phyloP scores from a whole-genome alignment of 495 filamentous ascomycete species.

The Aspergillus ostianus region DNA sequence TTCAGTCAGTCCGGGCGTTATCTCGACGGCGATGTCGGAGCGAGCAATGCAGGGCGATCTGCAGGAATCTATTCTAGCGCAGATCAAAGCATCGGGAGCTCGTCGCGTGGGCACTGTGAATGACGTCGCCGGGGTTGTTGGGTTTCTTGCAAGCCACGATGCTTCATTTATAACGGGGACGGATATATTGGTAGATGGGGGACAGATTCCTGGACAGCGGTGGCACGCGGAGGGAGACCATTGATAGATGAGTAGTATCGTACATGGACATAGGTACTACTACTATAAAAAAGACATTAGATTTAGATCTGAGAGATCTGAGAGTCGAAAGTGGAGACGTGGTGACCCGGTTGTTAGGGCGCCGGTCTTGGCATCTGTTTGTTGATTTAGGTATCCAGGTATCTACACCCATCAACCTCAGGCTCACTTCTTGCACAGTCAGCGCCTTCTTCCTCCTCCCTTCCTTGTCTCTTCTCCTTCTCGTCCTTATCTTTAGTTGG shows the following conservation, averaged over 20 bases:
- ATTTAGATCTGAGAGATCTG: no score
- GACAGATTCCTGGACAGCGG: neutral
- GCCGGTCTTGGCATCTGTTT: neutral
- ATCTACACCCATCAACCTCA: no score
- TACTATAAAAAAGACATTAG: neutral
- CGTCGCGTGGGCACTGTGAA: neutral
- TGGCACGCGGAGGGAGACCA: neutral
- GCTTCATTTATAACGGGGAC: slow-evolving; percentile 14
- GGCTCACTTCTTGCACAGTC: no score
- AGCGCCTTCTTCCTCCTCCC: neutral
- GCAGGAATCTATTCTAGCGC: slow-evolving; percentile 38
- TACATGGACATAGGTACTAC: neutral
- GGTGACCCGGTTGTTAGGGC: neutral
- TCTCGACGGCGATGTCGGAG: slow-evolving; percentile 65
- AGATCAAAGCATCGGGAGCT: slow-evolving; percentile 44
- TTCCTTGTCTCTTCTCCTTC: neutral
- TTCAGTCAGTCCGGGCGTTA: slow-evolving; percentile 79
- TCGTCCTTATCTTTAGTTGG: neutral
- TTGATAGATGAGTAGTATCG: neutral
- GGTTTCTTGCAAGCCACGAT: slow-evolving; percentile 12
- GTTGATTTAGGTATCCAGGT: neutral
- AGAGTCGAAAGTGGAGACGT: neutral
- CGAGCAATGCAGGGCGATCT: slow-evolving; percentile 6
- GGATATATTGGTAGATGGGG: slow-evolving; percentile 17
- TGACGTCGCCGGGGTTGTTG: slow-evolving; percentile 55